These are phyloP conservation scores for Cardamine chenopodiifolia DNA, from an alignment of 345 rosid species.

Conservation along the genomic window DNA sequence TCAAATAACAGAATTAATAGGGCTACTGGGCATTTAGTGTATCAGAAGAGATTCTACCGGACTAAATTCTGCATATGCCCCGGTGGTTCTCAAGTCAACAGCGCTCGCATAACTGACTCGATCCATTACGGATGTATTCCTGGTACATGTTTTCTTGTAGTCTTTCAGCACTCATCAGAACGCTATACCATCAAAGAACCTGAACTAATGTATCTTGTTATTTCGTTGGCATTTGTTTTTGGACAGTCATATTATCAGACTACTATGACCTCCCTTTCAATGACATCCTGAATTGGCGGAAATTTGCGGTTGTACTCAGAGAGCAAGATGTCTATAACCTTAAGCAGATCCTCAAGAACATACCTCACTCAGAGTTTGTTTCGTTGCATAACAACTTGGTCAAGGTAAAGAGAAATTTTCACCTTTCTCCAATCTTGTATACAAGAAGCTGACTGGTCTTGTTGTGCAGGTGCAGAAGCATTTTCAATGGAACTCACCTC, in stretches of 20 bases:
- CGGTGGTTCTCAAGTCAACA: constrained; percentile 97
- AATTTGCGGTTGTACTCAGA: constrained; percentile 71
- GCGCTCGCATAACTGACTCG: constrained; percentile 96
- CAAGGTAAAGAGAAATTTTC: constrained; percentile 49
- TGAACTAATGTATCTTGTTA: constrained; percentile 6
- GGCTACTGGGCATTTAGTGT: constrained; percentile 77
- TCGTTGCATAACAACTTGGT: constrained; percentile 73
- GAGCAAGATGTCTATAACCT: constrained; percentile 77
- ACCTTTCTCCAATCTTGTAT: constrained; percentile 9
- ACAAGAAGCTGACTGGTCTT: constrained; percentile 29
- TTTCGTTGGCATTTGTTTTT: not conserved
- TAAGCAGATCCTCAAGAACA: constrained; percentile 73
- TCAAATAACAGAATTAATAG: constrained; percentile 85
- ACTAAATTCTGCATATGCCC: constrained; percentile 97
- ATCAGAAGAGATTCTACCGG: constrained; percentile 88
- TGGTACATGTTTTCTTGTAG: constrained; percentile 51
- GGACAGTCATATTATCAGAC: constrained; percentile 81
- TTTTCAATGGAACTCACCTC: constrained; percentile 93
- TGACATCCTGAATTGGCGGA: constrained; percentile 77
- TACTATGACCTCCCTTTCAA: constrained; percentile 94
- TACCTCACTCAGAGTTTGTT: constrained; percentile 68
- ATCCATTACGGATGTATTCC: constrained; percentile 98
- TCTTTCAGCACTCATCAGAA: not conserved
- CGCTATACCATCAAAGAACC: not conserved
- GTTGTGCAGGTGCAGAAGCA: constrained; percentile 81